phyloP scores from a whole-genome alignment of 805 yeast species.

The Kuraishia piskuri region DNA sequence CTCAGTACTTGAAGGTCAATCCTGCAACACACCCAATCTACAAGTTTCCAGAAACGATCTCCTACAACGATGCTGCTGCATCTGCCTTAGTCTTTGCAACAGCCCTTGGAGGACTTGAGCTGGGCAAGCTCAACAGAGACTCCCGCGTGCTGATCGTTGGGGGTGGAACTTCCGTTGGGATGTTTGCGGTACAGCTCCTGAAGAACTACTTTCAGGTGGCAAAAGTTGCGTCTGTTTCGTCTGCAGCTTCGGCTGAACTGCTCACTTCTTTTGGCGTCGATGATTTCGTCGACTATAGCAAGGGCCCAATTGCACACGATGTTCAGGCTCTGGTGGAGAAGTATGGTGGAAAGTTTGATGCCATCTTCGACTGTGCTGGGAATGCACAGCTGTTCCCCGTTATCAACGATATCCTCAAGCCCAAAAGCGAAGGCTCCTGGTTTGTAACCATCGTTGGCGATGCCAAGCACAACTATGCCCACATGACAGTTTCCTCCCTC shows the following conservation, averaged over 20 bases:
- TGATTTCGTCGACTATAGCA: constrained; percentile 46
- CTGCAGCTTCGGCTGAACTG: constrained; percentile 34
- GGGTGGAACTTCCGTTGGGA: constrained; percentile 66
- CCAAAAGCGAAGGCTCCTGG: constrained; percentile 34
- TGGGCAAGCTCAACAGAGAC: constrained; percentile 27
- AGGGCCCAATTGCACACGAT: constrained; percentile 29
- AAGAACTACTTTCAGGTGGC: constrained; percentile 36
- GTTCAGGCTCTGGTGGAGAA: constrained; percentile 17
- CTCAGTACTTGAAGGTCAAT: constrained; percentile 37
- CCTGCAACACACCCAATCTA: constrained; percentile 10
- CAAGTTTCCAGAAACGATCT: constrained; percentile 37
- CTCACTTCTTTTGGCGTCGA: constrained; percentile 50
- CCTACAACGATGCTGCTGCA: constrained; percentile 53
- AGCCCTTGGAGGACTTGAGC: constrained; percentile 36
- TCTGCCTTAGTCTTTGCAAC: constrained; percentile 60
- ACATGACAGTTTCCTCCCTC: constrained; percentile 15
- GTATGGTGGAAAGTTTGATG: constrained; percentile 42
- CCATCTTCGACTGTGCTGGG: constrained; percentile 62
- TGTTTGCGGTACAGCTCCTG: constrained; percentile 45
- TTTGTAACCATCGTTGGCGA: constrained; percentile 57
- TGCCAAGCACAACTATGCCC: constrained; percentile 25
- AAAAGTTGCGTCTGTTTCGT: constrained; percentile 50
- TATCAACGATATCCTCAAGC: constrained; percentile 34
- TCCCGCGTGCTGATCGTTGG: constrained; percentile 59
- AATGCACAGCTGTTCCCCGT: constrained; percentile 37